phyloP scores from a whole-genome alignment of 306 rosid genomes.

The Pachyrhizus erosus region DNA sequence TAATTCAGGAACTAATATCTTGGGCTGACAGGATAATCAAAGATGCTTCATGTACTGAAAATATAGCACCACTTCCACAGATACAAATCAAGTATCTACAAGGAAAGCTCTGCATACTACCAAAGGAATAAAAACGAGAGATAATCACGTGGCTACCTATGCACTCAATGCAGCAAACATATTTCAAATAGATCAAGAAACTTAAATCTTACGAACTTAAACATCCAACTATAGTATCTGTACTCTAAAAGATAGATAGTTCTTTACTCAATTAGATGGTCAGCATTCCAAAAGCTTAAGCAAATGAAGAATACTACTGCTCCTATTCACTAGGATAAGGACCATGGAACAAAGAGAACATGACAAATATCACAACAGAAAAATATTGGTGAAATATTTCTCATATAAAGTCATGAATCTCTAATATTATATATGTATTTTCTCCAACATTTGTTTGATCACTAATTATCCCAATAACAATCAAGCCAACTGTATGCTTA shows the following conservation, averaged over 20 bases:
- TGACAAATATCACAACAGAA: background rate
- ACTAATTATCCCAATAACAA: background rate
- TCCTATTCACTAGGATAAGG: background rate
- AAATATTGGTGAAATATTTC: no score
- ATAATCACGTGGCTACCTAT: background rate
- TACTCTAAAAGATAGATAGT: background rate
- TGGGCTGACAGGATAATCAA: background rate
- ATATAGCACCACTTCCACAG: no score
- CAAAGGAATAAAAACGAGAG: no score
- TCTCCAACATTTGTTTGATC: background rate
- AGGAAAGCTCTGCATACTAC: no score
- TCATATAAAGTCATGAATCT: background rate
- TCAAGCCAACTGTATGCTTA: conserved; percentile 1
- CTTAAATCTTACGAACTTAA: conserved; percentile 1
- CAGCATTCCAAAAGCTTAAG: no score
- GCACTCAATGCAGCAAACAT: background rate
- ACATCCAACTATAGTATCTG: background rate
- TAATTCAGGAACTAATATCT: background rate
- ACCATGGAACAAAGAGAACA: background rate
- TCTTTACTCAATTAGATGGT: no score
- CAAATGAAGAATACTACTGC: background rate
- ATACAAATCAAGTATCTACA: no score
- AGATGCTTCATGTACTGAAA: no score
- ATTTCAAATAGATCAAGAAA: background rate
- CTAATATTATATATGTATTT: background rate